A percentile compares a stretch with the other conserved stretches of the same genome.
These are phyloP conservation scores for Friedmanniomyces simplex DNA, from an alignment of 495 filamentous ascomycete species.

Conservation along the genomic window DNA sequence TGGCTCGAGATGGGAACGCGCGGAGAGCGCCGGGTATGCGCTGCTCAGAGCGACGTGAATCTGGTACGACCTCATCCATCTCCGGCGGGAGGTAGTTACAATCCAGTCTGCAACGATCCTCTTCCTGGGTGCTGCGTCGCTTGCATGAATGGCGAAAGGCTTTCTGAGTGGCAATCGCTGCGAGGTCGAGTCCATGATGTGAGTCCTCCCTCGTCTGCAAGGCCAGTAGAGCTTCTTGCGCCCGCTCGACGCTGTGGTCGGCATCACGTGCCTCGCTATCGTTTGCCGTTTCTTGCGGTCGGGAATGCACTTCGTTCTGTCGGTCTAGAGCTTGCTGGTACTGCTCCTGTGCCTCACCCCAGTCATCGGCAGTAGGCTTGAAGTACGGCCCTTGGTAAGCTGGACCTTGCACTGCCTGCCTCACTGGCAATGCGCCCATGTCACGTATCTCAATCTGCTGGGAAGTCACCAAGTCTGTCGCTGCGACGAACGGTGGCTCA, in stretches of 20 bases:
- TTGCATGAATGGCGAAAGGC: background rate
- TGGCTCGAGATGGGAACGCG: background rate
- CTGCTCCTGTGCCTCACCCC: background rate
- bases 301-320: background rate
- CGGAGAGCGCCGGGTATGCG: slow-evolving; percentile 28
- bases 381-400: slow-evolving; percentile 21
- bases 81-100: slow-evolving; percentile 17
- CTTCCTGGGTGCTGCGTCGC: background rate
- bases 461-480: slow-evolving; percentile 14
- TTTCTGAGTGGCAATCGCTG: slow-evolving; percentile 1
- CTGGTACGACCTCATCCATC: slow-evolving; percentile 21
- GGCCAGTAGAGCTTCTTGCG: background rate
- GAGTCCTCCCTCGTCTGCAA: slow-evolving; percentile 3
- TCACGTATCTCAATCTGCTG: slow-evolving; percentile 21
- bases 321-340: slow-evolving; percentile 12
- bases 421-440: slow-evolving; percentile 29
- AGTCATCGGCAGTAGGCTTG: background rate
- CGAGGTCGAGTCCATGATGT: background rate
- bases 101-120: slow-evolving; percentile 8
- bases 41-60: slow-evolving; percentile 25
- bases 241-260: slow-evolving; percentile 1
- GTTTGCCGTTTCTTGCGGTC: slow-evolving; percentile 1
- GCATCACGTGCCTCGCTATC: background rate
- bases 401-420: slow-evolving; percentile 31
- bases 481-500: slow-evolving; percentile 6